phyloP scores from a whole-genome alignment of 2,329 filamentous ascomycete species.

The Colletotrichum sp. region DNA sequence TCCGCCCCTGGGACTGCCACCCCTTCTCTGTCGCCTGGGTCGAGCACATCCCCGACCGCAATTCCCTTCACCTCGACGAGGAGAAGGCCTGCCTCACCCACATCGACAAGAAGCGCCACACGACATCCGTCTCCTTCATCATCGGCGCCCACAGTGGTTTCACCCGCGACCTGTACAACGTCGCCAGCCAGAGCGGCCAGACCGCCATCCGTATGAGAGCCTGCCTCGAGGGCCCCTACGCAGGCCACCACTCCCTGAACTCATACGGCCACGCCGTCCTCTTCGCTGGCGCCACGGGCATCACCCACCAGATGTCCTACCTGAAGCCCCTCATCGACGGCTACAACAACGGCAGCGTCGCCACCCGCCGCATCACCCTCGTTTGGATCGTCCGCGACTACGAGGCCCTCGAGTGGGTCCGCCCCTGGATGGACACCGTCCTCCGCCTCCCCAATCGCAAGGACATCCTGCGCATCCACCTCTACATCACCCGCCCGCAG shows the following conservation, averaged over 20 bases:
- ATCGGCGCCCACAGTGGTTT: constrained; percentile 88
- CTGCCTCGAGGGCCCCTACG: constrained; percentile 89
- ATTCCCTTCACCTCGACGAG: constrained; percentile 31
- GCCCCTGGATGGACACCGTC: constrained; percentile 80
- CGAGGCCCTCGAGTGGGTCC: constrained; percentile 91
- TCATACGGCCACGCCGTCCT: constrained; percentile 93
- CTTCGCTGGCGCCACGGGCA: constrained; percentile 91
- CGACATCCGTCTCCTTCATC: constrained; percentile 75
- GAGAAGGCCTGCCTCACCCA: constrained; percentile 44
- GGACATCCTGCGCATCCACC: constrained; percentile 82
- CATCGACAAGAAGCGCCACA: constrained; percentile 45
- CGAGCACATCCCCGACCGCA: constrained; percentile 53
- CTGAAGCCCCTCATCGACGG: constrained; percentile 77
- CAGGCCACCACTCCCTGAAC: constrained; percentile 80
- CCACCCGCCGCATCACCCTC: constrained; percentile 80
- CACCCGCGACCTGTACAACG: constrained; percentile 80
- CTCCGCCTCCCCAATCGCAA: constrained; percentile 80
- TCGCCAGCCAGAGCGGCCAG: constrained; percentile 59
- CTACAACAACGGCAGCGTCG: constrained; percentile 73
- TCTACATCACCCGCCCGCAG: constrained; percentile 89
- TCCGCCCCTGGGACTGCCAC: constrained; percentile 75
- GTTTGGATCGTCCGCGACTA: constrained; percentile 93
- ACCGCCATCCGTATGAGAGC: constrained; percentile 69
- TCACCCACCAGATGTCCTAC: constrained; percentile 93
- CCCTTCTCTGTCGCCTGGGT: constrained; percentile 83